These are phyloP conservation scores for Tagetes patula DNA, from an alignment of 129 eudicot genomes.

Conservation along the genomic window DNA sequence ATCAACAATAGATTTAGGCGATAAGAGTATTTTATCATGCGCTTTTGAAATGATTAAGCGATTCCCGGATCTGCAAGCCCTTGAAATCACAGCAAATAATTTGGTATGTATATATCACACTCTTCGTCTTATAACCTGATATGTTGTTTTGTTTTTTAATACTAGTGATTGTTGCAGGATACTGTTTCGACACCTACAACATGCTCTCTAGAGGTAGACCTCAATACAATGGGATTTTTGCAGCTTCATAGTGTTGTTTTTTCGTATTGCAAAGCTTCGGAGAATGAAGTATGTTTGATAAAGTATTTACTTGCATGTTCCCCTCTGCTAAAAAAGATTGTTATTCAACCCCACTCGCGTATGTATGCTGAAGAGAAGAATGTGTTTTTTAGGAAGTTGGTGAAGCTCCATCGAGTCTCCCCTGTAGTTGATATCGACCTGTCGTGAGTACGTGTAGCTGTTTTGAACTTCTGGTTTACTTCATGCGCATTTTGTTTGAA, in stretches of 20 bases:
- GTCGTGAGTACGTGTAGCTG: neutral
- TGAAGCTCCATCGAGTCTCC: slow-evolving; percentile 22
- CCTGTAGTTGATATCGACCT: neutral
- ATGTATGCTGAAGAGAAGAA: neutral
- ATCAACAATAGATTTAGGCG: neutral
- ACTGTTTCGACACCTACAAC: neutral
- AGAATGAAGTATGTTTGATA: slow-evolving; percentile 20
- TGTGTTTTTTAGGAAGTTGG: neutral
- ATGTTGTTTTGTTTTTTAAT: neutral
- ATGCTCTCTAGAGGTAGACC: neutral
- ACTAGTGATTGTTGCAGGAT: neutral
- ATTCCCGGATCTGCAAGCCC: slow-evolving; percentile 10
- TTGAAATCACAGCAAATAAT: neutral
- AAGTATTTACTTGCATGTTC: slow-evolving; percentile 17
- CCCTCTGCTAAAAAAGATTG: neutral
- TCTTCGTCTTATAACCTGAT: neutral
- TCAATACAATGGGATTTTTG: neutral
- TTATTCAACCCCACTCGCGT: neutral
- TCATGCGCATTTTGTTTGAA: no score
- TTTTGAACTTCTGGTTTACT: no score
- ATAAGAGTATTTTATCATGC: neutral
- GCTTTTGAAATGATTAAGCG: slow-evolving; percentile 6
- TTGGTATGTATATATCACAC: neutral
- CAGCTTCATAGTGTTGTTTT: slow-evolving; percentile 4
- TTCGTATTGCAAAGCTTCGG: neutral